phyloP scores from a whole-genome alignment of 2,329 filamentous ascomycete genomes.

The Truncatella angustata region DNA sequence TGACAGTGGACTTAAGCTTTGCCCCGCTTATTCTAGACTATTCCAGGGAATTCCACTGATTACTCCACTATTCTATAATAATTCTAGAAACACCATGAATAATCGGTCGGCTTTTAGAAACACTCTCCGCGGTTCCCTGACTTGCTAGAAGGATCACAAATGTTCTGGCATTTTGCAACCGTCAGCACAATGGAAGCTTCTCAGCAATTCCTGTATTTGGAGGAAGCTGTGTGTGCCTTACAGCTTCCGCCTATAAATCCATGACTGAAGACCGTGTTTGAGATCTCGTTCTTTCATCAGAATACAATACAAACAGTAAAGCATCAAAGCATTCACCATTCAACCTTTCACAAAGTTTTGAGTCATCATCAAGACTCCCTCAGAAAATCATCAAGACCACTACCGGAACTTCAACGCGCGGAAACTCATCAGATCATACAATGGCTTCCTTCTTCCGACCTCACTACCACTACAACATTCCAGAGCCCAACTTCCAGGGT shows the following conservation, averaged over 20 bases:
- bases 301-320: constrained; percentile 20
- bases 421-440: constrained; percentile 31
- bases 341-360: not conserved
- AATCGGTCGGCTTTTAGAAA: not conserved
- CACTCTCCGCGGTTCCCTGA: not conserved
- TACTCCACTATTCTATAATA: not conserved
- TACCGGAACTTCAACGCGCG: not conserved
- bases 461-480: constrained; percentile 44
- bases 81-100: constrained; percentile 4
- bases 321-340: constrained; percentile 2
- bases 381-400: constrained; percentile 1
- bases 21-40: not conserved
- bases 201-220: constrained; percentile 24
- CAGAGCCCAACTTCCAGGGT: constrained; percentile 52
- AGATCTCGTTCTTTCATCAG: constrained; percentile 21
- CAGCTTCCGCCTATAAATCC: constrained; percentile 29
- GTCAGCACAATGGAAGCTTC: constrained; percentile 12
- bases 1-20: not conserved
- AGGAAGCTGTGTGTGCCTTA: constrained; percentile 18
- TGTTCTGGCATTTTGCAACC: constrained; percentile 20
- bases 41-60: constrained; percentile 1
- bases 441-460: constrained; percentile 59
- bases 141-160: constrained; percentile 20
- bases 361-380: not conserved
- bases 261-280: constrained; percentile 13